These are phyloP conservation scores for Graphilbum fragrans DNA, from an alignment of 2,329 filamentous ascomycete genomes.

Conservation along the genomic window DNA sequence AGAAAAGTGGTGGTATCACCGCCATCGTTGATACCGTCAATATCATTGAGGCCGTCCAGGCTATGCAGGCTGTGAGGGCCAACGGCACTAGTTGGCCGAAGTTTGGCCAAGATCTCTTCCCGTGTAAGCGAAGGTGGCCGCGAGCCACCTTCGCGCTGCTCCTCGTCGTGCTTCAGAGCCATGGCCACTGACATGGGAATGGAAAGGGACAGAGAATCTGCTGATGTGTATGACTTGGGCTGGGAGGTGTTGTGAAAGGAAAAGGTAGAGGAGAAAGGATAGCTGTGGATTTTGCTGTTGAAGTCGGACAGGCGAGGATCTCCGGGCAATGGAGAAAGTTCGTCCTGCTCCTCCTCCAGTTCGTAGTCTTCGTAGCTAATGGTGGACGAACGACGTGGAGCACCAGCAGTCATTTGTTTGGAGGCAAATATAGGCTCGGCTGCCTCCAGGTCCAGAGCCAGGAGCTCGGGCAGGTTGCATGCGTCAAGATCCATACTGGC, in stretches of 20 bases:
- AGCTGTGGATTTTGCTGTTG: background rate
- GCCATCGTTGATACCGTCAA: background rate
- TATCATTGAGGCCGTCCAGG: background rate
- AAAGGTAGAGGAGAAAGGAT: background rate
- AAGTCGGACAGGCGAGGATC: background rate
- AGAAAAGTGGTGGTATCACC: constrained; percentile 9
- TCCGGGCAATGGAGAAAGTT: background rate
- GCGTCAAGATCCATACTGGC: background rate
- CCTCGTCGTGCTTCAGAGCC: background rate
- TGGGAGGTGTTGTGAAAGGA: background rate
- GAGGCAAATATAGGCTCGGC: constrained; percentile 35
- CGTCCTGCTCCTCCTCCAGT: constrained; percentile 1
- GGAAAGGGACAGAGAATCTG: background rate
- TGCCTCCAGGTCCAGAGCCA: constrained; percentile 40
- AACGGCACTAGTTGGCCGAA: background rate
- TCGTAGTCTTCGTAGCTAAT: background rate
- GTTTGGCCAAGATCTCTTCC: background rate
- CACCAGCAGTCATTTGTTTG: constrained; percentile 39
- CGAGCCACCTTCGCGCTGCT: background rate
- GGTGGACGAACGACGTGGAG: constrained; percentile 18
- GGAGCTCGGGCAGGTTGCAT: constrained; percentile 41
- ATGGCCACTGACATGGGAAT: too few species aligned
- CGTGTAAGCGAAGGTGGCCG: background rate
- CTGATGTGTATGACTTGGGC: background rate
- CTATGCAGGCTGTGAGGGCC: background rate